Conservation (phyloP, 306 rosid genomes). For the Trifolium repens region DNA sequence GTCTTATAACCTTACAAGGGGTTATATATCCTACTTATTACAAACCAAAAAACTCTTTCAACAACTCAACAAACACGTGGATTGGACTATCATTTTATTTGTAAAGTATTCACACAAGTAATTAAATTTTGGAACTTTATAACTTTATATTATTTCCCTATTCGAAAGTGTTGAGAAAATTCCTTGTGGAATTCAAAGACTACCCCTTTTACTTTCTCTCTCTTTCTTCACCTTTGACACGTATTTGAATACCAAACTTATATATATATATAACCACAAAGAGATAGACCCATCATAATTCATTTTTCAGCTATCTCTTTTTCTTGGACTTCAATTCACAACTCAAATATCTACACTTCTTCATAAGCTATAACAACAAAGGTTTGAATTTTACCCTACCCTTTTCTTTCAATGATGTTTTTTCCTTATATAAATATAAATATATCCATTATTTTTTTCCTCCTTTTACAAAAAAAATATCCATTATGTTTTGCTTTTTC, state of each 20-base stretch:
- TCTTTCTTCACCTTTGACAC: slow-evolving; percentile 52
- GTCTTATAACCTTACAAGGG: not conserved
- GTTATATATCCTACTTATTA: not conserved
- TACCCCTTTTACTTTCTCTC: not conserved
- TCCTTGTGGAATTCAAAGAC: slow-evolving; percentile 54
- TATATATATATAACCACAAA: slow-evolving; percentile 44
- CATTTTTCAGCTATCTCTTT: not conserved
- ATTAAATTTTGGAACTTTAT: slow-evolving; percentile 30
- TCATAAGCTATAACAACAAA: slow-evolving; percentile 36
- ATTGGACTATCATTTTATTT: slow-evolving; percentile 42
- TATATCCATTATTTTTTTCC: too few species aligned
- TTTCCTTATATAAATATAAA: not conserved
- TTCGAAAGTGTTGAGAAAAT: slow-evolving; percentile 27
- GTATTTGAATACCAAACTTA: slow-evolving; percentile 49
- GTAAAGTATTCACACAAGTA: not conserved
- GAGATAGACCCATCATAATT: slow-evolving; percentile 33
- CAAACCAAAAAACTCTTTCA: slow-evolving; percentile 44
- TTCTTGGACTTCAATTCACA: slow-evolving; percentile 37
- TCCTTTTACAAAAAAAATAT: too few species aligned
- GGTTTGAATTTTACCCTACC: slow-evolving; percentile 26
- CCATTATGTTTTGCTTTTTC: too few species aligned
- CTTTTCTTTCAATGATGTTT: not conserved
- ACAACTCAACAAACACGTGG: slow-evolving; percentile 61
- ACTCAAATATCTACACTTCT: not conserved
- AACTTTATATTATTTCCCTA: slow-evolving; percentile 25